These are phyloP conservation scores for Diaporthe aspalathi DNA, from an alignment of 2,329 filamentous ascomycete species.

Conservation along the genomic window DNA sequence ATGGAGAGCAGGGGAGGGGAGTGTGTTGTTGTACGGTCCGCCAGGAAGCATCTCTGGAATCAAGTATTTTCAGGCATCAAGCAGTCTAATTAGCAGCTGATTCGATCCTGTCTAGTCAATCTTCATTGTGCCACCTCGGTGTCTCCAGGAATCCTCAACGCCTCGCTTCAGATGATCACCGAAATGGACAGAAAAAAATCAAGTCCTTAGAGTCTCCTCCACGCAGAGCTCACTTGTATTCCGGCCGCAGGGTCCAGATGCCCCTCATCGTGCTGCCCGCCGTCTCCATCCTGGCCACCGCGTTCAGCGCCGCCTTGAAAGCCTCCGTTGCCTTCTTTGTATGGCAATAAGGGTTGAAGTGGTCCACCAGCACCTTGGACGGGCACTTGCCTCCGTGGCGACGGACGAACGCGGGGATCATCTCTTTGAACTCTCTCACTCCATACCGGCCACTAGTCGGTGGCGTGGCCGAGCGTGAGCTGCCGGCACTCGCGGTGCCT, in stretches of 20 bases:
- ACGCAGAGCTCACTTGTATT: conserved; percentile 41
- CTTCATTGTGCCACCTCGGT: not conserved
- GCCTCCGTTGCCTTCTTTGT: conserved; percentile 76
- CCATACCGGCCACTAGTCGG: conserved; percentile 54
- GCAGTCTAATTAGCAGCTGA: not conserved
- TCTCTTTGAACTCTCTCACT: conserved; percentile 72
- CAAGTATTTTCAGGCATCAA: not conserved
- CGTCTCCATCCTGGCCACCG: conserved; percentile 78
- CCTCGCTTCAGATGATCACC: conserved; percentile 8
- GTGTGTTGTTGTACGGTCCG: not conserved
- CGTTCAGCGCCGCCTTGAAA: conserved; percentile 84
- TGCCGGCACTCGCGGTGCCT: conserved; percentile 48
- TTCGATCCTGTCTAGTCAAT: not conserved
- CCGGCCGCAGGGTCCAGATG: conserved; percentile 63
- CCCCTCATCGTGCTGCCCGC: conserved; percentile 62
- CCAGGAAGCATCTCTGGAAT: not conserved
- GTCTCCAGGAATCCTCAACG: not conserved
- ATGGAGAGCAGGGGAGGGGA: not conserved
- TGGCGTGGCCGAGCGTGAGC: conserved; percentile 57
- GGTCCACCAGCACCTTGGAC: conserved; percentile 87
- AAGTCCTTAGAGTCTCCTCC: no score
- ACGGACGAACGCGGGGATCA: conserved; percentile 84
- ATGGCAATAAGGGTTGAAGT: conserved; percentile 85
- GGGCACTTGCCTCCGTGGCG: conserved; percentile 82
- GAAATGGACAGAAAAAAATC: not conserved